A percentile compares a stretch with the other conserved stretches of the same genome.
Evolutionary conservation across 257 asterid species (phyloP).

Genomic region (Ajuga chamaepitys): DNA sequence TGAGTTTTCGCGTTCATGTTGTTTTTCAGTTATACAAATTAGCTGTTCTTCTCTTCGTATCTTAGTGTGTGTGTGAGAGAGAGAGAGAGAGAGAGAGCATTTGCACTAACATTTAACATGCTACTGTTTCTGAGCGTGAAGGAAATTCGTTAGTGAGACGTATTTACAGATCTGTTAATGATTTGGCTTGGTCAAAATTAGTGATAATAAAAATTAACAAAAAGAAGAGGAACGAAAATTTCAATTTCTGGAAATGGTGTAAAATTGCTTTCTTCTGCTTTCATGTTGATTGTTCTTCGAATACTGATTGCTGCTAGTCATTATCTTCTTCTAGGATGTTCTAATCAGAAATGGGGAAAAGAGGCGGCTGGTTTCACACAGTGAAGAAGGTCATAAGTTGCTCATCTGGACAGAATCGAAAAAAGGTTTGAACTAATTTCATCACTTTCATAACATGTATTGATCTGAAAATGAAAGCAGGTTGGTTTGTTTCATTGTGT

Average conservation of each 20-base stretch:
- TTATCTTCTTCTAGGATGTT: background rate
- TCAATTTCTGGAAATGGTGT: background rate
- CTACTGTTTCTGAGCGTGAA: background rate
- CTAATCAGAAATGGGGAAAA: slow-evolving; percentile 51
- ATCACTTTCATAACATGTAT: background rate
- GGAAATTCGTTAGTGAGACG: background rate
- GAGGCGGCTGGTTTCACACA: slow-evolving; percentile 45
- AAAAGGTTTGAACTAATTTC: slow-evolving; percentile 40
- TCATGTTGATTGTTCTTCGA: background rate
- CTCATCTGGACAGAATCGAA: slow-evolving; percentile 36
- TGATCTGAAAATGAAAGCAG: background rate
- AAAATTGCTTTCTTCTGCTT: background rate
- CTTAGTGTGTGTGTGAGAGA: no score
- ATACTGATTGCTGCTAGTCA: background rate
- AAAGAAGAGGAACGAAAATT: no score
- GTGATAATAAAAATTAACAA: background rate
- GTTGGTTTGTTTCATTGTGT: background rate
- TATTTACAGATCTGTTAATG: slow-evolving; percentile 25
- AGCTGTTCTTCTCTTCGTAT: background rate
- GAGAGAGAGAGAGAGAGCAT: no score
- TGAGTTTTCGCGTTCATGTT: no score
- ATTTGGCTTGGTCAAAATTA: background rate
- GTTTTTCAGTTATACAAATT: no score
- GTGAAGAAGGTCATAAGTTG: slow-evolving; percentile 52
- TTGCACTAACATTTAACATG: background rate